Base-by-base conservation (phyloP, 306 rosid species). In the Prinsepia uniflora region DNA sequence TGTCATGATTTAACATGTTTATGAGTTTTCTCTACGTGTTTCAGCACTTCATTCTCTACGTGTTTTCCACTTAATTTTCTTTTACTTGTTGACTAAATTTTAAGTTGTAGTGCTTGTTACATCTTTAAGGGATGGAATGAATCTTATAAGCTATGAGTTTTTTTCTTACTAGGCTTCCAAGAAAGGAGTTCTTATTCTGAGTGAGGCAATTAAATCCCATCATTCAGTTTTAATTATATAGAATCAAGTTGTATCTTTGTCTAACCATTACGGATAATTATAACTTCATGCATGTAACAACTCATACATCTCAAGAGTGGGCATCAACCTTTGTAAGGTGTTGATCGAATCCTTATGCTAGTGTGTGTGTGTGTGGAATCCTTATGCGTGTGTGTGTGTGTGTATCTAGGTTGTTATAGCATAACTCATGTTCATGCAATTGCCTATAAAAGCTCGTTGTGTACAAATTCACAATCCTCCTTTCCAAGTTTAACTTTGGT, bases 261-360 rank as follows among this genome's bases (percentile, higher is more conserved):
- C 30, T 24, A 24, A 24, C 30, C 30, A 24, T 24, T 24, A 24
- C 2, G 30, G 2, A 24, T 24, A 24, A 24, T 24, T 24, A 87
- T 78, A 93, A 93, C 76, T 93, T 93, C 82, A 85, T 84, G 92
- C 96, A 93, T 54, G 98, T 93, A 48, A 90, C 89, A 49, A 83
- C 96, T 85, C 98, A 93, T 77, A 93, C 97, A 7, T 93, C 98
- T 39, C 97, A 86, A 63, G 98, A 93, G 84, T 93, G 98, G 98
- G 98, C 98, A 64, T 97, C 97, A 83, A 93, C 97, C 70, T 93
- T 93, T 73, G 90, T 93, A 56, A 93, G 98, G 98, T 93, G 70
- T 50, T 67, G 72, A 49, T 75, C 81, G 59, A 69, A 41, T 65
- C 76, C n/a, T n/a, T n/a, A n/a, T n/a, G n/a, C n/a, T n/a, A n/a